Evolutionary conservation across 208 protist species (phyloP).

Genomic region (Willaertia magna): DNA sequence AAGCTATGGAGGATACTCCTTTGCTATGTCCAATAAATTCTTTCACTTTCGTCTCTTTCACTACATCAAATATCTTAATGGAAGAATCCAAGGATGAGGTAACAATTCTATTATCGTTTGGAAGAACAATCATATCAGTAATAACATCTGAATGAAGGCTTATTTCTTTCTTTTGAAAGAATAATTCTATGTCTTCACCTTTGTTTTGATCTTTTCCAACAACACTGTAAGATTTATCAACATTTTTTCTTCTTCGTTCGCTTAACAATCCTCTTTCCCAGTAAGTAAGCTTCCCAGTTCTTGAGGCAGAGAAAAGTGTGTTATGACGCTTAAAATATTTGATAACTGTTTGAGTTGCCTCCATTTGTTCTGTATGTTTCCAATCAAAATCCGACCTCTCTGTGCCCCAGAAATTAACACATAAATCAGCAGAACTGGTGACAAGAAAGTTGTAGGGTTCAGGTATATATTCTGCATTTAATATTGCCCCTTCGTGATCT

Average conservation of each 20-base stretch:
- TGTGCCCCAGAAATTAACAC: neutral
- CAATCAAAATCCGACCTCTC: neutral
- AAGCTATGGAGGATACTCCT: constrained; percentile 19
- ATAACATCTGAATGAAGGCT: neutral
- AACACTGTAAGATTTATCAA: neutral
- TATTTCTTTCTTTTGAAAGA: neutral
- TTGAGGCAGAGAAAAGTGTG: neutral
- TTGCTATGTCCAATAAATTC: constrained; percentile 3
- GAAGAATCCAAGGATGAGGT: neutral
- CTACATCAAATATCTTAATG: neutral
- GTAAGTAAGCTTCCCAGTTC: neutral
- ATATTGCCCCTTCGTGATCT: neutral
- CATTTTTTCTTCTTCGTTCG: neutral
- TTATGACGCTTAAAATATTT: neutral
- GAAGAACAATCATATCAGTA: neutral
- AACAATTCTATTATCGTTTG: neutral
- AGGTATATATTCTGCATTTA: constrained; percentile 6
- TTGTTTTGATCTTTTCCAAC: neutral
- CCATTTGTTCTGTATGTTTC: neutral
- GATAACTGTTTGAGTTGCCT: neutral
- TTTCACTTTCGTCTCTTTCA: neutral
- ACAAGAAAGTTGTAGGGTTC: neutral
- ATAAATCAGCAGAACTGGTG: neutral
- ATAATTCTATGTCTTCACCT: neutral
- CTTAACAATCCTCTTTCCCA: neutral